Conservation (phyloP, 2,329 filamentous ascomycete genomes). For the Colletotrichum somersetense region DNA sequence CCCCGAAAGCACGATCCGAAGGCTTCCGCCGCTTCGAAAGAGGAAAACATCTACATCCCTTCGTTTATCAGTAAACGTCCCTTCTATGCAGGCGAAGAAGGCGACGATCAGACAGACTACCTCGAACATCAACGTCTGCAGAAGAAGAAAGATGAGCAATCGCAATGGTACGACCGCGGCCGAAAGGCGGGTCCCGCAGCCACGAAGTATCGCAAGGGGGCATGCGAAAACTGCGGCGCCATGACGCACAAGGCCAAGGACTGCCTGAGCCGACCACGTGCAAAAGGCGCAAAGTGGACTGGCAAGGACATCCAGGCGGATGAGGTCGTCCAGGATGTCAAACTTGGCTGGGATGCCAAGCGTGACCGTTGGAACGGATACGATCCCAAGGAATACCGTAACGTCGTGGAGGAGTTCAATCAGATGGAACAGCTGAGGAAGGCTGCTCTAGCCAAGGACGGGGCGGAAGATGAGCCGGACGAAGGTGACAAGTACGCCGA, state of each 20-base stretch:
- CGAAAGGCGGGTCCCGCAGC: conserved; percentile 87
- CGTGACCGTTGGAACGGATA: conserved; percentile 99
- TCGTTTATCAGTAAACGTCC: conserved; percentile 98
- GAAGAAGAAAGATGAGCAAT: conserved; percentile 75
- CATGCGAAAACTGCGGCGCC: conserved; percentile 97
- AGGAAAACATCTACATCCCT: conserved; percentile 98
- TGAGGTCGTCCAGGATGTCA: conserved; percentile 86
- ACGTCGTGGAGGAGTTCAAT: conserved; percentile 91
- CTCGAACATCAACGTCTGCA: conserved; percentile 95
- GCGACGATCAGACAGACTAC: conserved; percentile 84
- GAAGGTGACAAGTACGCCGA: conserved; percentile 86
- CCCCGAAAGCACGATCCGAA: conserved; percentile 51
- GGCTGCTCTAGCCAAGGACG: conserved; percentile 60
- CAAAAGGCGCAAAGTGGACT: conserved; percentile 91
- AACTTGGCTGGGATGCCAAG: conserved; percentile 96
- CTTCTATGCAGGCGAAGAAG: conserved; percentile 89
- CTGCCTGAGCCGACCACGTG: conserved; percentile 88
- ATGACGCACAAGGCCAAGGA: conserved; percentile 98
- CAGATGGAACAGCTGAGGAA: conserved; percentile 83
- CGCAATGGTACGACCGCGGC: conserved; percentile 94
- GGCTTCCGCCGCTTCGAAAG: conserved; percentile 70
- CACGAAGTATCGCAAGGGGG: conserved; percentile 97
- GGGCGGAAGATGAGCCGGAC: conserved; percentile 64
- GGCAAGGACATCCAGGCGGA: conserved; percentile 95
- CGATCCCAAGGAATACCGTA: conserved; percentile 85